phyloP scores from a whole-genome alignment of 2,329 filamentous ascomycete species.

The Neopestalotiopsis sp. region DNA sequence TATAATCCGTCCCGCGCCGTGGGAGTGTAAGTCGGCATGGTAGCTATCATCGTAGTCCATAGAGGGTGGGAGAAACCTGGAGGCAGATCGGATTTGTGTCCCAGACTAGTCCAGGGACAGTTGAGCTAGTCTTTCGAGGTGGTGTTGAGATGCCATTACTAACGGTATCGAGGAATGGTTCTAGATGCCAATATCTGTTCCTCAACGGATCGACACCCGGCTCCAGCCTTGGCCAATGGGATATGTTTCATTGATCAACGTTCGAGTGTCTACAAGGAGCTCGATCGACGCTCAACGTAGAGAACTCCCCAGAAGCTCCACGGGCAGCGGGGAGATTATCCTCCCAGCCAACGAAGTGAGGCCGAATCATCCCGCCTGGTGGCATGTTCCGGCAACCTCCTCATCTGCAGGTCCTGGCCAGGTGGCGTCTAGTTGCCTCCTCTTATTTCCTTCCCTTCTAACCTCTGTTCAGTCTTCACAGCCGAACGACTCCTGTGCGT shows the following conservation, averaged over 20 bases:
- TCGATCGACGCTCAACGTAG: not conserved
- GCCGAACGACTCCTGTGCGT: not conserved
- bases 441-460: not conserved
- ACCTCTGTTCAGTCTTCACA: not conserved
- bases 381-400: not conserved
- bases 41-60: not conserved
- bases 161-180: not conserved
- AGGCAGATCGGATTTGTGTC: not conserved
- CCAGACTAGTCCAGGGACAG: conserved; percentile 3
- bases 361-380: not conserved
- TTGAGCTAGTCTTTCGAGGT: no score
- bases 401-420: conserved; percentile 1
- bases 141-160: not conserved
- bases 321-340: not conserved
- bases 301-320: not conserved
- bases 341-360: not conserved
- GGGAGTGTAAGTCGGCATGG: not conserved
- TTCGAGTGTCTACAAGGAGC: not conserved
- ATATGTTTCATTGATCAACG: not conserved
- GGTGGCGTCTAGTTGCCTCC: not conserved
- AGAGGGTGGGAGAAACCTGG: conserved; percentile 3
- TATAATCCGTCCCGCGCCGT: not conserved
- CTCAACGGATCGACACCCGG: not conserved
- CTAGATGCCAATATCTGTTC: not conserved
- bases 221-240: not conserved